Base-by-base conservation (phyloP, 1,139 yeast genomes). In the Geotrichum europaeum region DNA sequence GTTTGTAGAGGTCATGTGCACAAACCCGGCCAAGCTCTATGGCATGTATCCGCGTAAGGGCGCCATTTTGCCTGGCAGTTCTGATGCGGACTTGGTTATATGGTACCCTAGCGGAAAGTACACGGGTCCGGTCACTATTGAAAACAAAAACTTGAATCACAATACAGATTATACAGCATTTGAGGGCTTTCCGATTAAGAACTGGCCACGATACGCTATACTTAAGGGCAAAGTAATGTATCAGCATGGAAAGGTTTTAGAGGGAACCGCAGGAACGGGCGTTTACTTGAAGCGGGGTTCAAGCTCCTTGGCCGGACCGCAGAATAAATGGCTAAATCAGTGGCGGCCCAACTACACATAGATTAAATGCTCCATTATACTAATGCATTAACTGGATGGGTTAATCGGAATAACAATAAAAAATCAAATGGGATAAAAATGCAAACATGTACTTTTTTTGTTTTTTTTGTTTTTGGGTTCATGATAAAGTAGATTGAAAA, bases 121-220 rank as follows among this genome's bases (percentile, higher is more conserved):
- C 65, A 62, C 57, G 1, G 64, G 69, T 40, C 69, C 73, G 3
- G 70, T 72, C 47, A 60, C 61, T 1, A 66, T 79, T 49, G 66
- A 67, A 10, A 79, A 79, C 64, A 69, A 64, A 0, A 72, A 75
- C 73, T 65, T 79, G 15, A 75, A 77, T 62, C 82, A 79, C 62
- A 71, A 73, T 52, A 76, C 78, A 59, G 82, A 79, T 64, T 78
- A 79, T 63, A 76, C 82, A 0, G 81, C 82, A 6, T 79, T 69
- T 65, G 82, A 79, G 65, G 81, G 81, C 2, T 68, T 76, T 71
- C 64, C 63, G 12, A 70, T 79, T 62, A 71, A 73, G 25, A 79
- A 79, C 63, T 79, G 82, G 82, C 82, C 82, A 28, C 69, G 80
- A 51, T 78, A 70, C 61, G 78, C 82, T 0, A 67, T 79, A 18